Evolutionary conservation across 805 yeast species (phyloP), one percentile per base, ranked within the genome.

Genomic region (Maudiozyma turicensis): DNA sequence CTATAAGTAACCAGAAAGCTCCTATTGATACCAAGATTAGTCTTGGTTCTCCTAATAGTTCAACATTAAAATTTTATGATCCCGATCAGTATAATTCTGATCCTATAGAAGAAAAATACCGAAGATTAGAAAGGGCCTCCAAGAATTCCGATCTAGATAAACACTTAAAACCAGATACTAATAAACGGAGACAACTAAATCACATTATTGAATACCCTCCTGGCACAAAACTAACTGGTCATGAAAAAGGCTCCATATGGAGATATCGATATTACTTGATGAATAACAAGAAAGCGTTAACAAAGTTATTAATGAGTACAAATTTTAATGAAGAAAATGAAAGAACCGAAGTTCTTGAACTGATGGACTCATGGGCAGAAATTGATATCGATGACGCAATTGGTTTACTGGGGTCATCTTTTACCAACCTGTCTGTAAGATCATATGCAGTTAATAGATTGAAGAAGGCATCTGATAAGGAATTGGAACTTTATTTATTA

Each of bases 231-330:
- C 71, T 93, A 44, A 76, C 83, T 6, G 90, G 85, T 46, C 81
- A 83, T 60, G 96, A 91, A 56, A 87, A 85, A 69, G 87, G 88
- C 54, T 67, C 88, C 59, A 75, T 91, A 8, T 91, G 98, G 97
- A 86, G 85, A 64, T 91, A 84, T 66, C 70, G 98, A 48, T 93
- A 86, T 67, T 90, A 82, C 64, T 67, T 86, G 15, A 71, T 85
- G n/a, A 76, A 81, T 47, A 81, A 81, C 56, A 79, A 79, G 58
- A 78, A 75, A 49, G 83, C 84, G 1, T 70, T 86, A 49, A 83
- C 90, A 30, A 91, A 91, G 64, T 82, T 93, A 52, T 74, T 91
- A 54, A 88, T 89, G 63, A 82, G 95, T 42, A 85, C 90, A 14
- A 83, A 90, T 56, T 86, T 97, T 86, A 86, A 80, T 37, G 95